These are phyloP conservation scores for Rhinocladiella similis DNA, from an alignment of 2,329 filamentous ascomycete genomes.

Conservation along the genomic window DNA sequence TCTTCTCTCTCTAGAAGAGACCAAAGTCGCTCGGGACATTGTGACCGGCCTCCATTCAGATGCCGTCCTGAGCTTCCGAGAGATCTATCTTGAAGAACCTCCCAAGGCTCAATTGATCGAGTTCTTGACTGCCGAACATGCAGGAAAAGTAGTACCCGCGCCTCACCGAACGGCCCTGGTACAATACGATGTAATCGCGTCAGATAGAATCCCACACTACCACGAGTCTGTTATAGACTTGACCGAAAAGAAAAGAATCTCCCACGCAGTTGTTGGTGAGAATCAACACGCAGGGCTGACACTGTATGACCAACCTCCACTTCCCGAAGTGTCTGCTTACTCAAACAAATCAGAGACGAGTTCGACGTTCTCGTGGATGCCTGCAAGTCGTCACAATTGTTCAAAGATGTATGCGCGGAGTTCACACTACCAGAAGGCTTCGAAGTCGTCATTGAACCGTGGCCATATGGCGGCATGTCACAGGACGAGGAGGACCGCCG, in stretches of 20 bases:
- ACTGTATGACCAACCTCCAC: conserved; percentile 28
- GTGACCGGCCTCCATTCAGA: conserved; percentile 44
- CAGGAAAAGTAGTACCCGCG: conserved; percentile 43
- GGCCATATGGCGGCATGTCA: conserved; percentile 58
- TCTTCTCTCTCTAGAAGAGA: conserved; percentile 57
- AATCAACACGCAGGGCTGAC: conserved; percentile 50
- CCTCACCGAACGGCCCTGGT: conserved; percentile 54
- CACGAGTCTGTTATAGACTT: conserved; percentile 56
- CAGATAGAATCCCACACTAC: conserved; percentile 54
- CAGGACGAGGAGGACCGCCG: conserved; percentile 47
- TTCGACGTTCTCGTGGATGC: conserved; percentile 50
- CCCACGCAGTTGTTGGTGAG: conserved; percentile 48
- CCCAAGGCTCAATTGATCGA: conserved; percentile 49
- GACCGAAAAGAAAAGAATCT: conserved; percentile 41
- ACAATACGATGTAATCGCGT: conserved; percentile 58
- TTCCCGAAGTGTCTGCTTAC: background rate
- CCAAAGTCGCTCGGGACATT: conserved; percentile 51
- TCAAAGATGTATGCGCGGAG: conserved; percentile 52
- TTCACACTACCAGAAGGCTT: conserved; percentile 57
- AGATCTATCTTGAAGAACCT: conserved; percentile 54
- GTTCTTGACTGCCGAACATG: conserved; percentile 52
- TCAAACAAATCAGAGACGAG: conserved; percentile 33
- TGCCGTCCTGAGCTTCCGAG: conserved; percentile 45
- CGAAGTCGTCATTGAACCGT: conserved; percentile 51
- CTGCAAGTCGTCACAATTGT: conserved; percentile 54